A percentile compares a stretch with the other conserved stretches of the same genome.
These are phyloP conservation scores for Huntiella decipiens DNA, from an alignment of 2,329 filamentous ascomycete species.

Conservation along the genomic window DNA sequence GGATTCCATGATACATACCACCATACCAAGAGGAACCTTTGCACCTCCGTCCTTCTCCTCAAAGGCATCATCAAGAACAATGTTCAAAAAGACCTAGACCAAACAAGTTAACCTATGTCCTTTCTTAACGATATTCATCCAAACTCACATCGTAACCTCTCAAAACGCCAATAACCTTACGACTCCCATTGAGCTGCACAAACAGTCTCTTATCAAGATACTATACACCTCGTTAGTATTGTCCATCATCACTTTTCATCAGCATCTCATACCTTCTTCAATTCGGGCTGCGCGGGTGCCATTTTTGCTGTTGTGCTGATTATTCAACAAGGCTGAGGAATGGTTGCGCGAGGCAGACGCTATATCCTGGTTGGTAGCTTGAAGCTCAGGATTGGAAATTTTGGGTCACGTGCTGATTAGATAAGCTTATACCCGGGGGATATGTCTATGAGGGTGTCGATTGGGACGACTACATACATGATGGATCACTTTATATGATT, in stretches of 20 bases:
- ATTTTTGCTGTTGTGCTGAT: constrained; percentile 29
- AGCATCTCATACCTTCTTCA: constrained; percentile 64
- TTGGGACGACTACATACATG: background rate
- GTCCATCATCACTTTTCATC: background rate
- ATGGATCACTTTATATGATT: background rate
- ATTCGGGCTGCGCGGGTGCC: constrained; percentile 96
- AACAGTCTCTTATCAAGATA: constrained; percentile 99
- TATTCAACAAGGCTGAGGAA: background rate
- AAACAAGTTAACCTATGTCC: background rate
- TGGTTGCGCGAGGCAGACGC: background rate
- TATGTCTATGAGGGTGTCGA: background rate
- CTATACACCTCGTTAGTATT: constrained; percentile 28
- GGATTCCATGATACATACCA: constrained; percentile 38
- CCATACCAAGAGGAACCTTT: constrained; percentile 81
- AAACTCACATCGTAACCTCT: constrained; percentile 80
- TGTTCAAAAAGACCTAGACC: constrained; percentile 80
- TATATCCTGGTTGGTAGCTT: background rate
- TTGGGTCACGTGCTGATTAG: constrained; percentile 31
- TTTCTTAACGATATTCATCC: background rate
- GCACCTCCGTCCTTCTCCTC: constrained; percentile 87
- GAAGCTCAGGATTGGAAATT: constrained; percentile 13
- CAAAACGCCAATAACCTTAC: constrained; percentile 87
- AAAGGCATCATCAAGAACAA: constrained; percentile 89
- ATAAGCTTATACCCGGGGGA: constrained; percentile 16
- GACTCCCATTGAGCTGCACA: constrained; percentile 91